Evolutionary conservation across 2,329 filamentous ascomycete species (phyloP), one percentile per base, ranked within the genome.

Genomic region (Diplodia mutila): DNA sequence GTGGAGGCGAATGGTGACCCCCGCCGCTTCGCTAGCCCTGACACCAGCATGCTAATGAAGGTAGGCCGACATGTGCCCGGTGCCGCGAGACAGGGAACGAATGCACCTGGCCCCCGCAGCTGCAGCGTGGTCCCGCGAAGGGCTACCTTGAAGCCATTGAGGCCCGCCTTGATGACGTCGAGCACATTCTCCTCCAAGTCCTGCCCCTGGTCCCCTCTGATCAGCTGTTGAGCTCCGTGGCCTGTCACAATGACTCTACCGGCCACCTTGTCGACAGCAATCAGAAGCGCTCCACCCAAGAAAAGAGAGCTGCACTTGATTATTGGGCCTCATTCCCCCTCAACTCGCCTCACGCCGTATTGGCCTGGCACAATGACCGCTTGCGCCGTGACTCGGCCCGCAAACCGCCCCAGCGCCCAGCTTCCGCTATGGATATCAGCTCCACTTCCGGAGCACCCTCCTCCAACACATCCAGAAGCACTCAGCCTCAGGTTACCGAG

Each of bases 141-240:
- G 66, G 66, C 37, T 67, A 67, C 21, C 51, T 67, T 12, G 66
- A 67, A 21, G 66, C 66, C 25, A 67, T 67, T 39, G 66, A 67
- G 51, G 49, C 66, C n/a, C 57, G 66, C n/a, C 59, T 67, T 4
- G 66, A 67, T 51, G 57, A 67, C 12, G 66, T 67, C 21, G 66
- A 67, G 51, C 52, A 64, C 37, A 55, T 67, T 39, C 66, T 67
- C 16, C 59, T 64, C 16, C 66, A 67, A 16, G 57, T 64, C 49
- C 46, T 67, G 12, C 66, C 66, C 23, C 37, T 67, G 46, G 25
- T 67, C 16, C 66, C 66, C 4, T 11, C 18, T 4, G 57, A 67
- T 12, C 66, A 64, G 29, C 57, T 67, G 49, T 12, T 55, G n/a
- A 51, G n/a, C 29, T 55, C 66, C 23, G 34, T 67, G 25, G 29